phyloP scores from a whole-genome alignment of 2,329 filamentous ascomycete species.

The Colletotrichum caudatum region DNA sequence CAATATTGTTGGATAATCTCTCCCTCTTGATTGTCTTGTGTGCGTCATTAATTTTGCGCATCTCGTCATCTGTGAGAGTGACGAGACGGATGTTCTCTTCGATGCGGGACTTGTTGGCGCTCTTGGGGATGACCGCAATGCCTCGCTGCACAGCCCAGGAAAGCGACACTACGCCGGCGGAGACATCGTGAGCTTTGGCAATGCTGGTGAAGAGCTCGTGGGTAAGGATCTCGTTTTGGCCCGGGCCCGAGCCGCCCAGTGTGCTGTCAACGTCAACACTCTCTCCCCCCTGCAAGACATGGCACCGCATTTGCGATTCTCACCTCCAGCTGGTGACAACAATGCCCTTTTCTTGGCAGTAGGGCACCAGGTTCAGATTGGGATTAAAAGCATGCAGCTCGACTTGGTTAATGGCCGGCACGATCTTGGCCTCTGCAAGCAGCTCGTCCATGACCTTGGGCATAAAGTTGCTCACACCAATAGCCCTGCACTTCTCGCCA shows the following conservation, averaged over 20 bases:
- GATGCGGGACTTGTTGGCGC: constrained; percentile 43
- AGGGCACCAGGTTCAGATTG: constrained; percentile 48
- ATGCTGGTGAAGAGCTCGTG: constrained; percentile 45
- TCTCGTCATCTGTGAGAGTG: constrained; percentile 46
- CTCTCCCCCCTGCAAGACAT: not conserved
- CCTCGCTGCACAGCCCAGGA: constrained; percentile 47
- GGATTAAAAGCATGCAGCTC: constrained; percentile 51
- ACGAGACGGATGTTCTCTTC: constrained; percentile 46
- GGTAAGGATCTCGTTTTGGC: constrained; percentile 42
- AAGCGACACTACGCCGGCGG: constrained; percentile 46
- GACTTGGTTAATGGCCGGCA: constrained; percentile 51
- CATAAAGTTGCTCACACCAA: constrained; percentile 51
- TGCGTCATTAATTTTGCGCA: constrained; percentile 45
- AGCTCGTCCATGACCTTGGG: constrained; percentile 48
- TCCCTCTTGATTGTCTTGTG: constrained; percentile 44
- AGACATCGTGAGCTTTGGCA: constrained; percentile 44
- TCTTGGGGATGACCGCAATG: constrained; percentile 46
- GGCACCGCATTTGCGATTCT: not conserved
- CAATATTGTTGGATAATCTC: constrained; percentile 43
- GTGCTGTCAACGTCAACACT: constrained; percentile 13
- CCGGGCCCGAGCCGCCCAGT: constrained; percentile 29
- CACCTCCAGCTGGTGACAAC: constrained; percentile 49
- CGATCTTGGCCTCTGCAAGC: constrained; percentile 44
- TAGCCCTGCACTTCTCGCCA: constrained; percentile 45
- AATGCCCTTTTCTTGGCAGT: constrained; percentile 49